Percentiles rank a stretch among this genome's conserved stretches.
These are phyloP conservation scores for Nicotiana rustica DNA, from an alignment of 305 asterid species.

Conservation along the genomic window DNA sequence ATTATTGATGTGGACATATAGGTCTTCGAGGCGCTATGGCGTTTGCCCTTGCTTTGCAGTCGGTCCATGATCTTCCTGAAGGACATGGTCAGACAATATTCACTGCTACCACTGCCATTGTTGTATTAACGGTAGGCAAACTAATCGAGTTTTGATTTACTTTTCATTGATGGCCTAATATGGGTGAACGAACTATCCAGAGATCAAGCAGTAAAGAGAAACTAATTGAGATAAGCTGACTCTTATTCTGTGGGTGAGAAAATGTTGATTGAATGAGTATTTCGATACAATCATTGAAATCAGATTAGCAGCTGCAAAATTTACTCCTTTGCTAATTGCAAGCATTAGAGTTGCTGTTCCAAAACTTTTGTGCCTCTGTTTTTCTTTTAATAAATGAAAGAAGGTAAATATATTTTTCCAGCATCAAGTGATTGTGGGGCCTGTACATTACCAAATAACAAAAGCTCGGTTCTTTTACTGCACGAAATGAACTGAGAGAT, in stretches of 20 bases:
- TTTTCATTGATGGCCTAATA: constrained; percentile 22
- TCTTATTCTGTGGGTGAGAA: neutral
- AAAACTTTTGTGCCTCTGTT: constrained; percentile 16
- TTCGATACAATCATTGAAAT: constrained; percentile 16
- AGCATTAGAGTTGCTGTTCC: constrained; percentile 19
- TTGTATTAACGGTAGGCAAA: constrained; percentile 81
- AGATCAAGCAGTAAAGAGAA: constrained; percentile 28
- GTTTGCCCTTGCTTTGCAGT: constrained; percentile 96
- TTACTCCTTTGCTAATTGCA: constrained; percentile 9
- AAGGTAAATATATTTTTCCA: neutral
- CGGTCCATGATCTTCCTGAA: constrained; percentile 98
- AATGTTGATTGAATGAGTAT: neutral
- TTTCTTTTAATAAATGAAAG: constrained; percentile 12
- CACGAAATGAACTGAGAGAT: neutral
- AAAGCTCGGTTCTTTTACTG: constrained; percentile 18
- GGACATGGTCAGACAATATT: constrained; percentile 98
- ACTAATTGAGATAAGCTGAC: neutral
- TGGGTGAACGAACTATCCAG: neutral
- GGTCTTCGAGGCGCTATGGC: constrained; percentile 99
- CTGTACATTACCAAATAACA: neutral
- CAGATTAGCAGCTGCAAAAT: neutral
- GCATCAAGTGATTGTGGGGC: constrained; percentile 1
- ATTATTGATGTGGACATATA: constrained; percentile 47
- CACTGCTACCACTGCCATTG: constrained; percentile 98
- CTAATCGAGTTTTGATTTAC: constrained; percentile 34